Percentiles rank a stretch among this genome's conserved stretches.
Evolutionary conservation across 2,329 filamentous ascomycete genomes (phyloP).

Genomic region (Fusarium robinianum): DNA sequence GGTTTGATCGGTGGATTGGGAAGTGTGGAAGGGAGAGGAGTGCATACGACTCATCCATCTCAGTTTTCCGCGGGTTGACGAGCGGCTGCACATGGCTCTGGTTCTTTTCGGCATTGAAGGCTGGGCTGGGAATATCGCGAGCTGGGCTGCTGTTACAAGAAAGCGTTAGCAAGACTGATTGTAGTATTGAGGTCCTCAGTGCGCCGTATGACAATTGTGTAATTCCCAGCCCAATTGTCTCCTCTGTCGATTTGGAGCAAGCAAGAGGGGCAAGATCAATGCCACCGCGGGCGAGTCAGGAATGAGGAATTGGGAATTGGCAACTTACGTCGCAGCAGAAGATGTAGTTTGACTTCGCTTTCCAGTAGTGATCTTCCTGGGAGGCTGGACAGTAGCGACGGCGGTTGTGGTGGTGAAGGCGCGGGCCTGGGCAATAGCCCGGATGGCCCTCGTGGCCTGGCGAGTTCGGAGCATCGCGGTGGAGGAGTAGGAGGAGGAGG

Average conservation of each 20-base stretch:
- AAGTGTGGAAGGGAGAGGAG: conserved; percentile 11
- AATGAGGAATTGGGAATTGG: not conserved
- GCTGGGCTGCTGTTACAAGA: conserved; percentile 41
- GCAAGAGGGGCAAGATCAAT: conserved; percentile 22
- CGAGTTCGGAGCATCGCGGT: conserved; percentile 27
- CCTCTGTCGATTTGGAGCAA: conserved; percentile 3
- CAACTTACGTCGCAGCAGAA: conserved; percentile 57
- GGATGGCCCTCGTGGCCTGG: conserved; percentile 46
- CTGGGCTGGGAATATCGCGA: conserved; percentile 65
- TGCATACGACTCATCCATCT: conserved; percentile 81
- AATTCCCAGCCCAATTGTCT: not conserved
- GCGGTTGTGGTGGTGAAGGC: conserved; percentile 47
- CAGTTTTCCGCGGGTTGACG: conserved; percentile 60
- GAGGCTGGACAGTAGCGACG: conserved; percentile 43
- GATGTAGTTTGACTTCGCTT: conserved; percentile 55
- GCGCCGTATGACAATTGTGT: conserved; percentile 4
- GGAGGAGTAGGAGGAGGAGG: conserved; percentile 18
- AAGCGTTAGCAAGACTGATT: conserved; percentile 16
- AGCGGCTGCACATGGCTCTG: conserved; percentile 71
- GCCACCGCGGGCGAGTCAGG: no score
- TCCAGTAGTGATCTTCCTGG: conserved; percentile 47
- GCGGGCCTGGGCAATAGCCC: conserved; percentile 48
- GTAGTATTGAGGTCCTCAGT: conserved; percentile 7
- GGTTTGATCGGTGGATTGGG: conserved; percentile 1
- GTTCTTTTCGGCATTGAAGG: conserved; percentile 57